A percentile compares a stretch with the other conserved stretches of the same genome.
phyloP scores from a whole-genome alignment of 768 basidiomycete genomes.

The Hypholoma fasciculare region DNA sequence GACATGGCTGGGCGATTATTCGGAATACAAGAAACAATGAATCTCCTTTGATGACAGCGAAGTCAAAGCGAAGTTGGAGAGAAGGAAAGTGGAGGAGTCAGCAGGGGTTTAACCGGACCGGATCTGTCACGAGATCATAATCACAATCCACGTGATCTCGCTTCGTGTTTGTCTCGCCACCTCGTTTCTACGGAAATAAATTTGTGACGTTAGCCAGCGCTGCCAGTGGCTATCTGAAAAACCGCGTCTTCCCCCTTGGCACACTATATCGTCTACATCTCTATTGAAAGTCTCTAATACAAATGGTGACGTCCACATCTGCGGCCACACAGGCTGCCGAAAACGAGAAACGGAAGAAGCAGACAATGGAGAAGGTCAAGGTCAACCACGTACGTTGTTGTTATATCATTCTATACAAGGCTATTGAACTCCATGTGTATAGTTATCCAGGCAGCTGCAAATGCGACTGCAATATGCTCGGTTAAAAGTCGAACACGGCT shows the following conservation, averaged over 20 bases:
- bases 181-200: slow-evolving; percentile 3
- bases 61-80: too few relatives aligned
- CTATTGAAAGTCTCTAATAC: not conserved
- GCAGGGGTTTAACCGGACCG: not conserved
- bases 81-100: too few relatives aligned
- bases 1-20: slow-evolving; percentile 47
- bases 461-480: slow-evolving; percentile 75
- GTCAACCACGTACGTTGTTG: slow-evolving; percentile 50
- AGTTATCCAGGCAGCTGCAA: slow-evolving; percentile 74
- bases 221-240: not conserved
- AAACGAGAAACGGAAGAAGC: slow-evolving; percentile 45
- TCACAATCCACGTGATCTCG: slow-evolving; percentile 8
- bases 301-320: slow-evolving; percentile 36
- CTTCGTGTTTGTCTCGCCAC: slow-evolving; percentile 13
- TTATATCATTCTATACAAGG: not conserved
- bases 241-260: not conserved
- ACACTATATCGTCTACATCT: not conserved
- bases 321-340: slow-evolving; percentile 31
- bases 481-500: slow-evolving; percentile 80
- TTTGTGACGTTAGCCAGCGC: not conserved
- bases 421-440: slow-evolving; percentile 3
- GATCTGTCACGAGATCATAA: not conserved
- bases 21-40: too few relatives aligned
- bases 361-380: slow-evolving; percentile 55
- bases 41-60: too few relatives aligned